phyloP scores from a whole-genome alignment of 2,329 filamentous ascomycete genomes.

The Fusarium papillatum region DNA sequence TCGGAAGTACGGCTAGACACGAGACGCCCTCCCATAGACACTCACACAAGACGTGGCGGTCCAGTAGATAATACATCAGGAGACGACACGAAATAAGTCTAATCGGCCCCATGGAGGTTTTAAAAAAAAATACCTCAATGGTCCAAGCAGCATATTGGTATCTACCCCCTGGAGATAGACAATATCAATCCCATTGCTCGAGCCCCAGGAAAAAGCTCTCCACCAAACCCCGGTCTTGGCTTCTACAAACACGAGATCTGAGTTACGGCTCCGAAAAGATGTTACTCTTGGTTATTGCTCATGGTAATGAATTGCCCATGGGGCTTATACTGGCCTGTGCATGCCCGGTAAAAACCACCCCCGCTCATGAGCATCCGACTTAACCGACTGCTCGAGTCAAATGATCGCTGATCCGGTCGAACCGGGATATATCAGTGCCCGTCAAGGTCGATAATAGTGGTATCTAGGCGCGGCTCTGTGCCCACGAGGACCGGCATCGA shows the following conservation, averaged over 20 bases:
- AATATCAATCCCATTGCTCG: neutral
- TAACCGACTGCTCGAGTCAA: slow-evolving; percentile 36
- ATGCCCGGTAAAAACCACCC: neutral
- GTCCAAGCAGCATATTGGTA: neutral
- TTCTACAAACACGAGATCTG: neutral
- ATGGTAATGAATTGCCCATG: neutral
- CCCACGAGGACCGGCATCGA: slow-evolving; percentile 31
- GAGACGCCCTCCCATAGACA: neutral
- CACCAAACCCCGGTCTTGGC: slow-evolving; percentile 18
- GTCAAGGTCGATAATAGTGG: too few relatives aligned
- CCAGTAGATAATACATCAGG: neutral
- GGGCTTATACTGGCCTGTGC: slow-evolving; percentile 31
- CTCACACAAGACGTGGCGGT: neutral
- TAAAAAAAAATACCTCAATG: neutral
- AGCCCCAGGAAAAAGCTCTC: neutral
- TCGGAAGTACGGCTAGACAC: slow-evolving; percentile 4
- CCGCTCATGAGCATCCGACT: slow-evolving; percentile 33
- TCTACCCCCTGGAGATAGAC: neutral
- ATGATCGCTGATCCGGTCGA: slow-evolving; percentile 10
- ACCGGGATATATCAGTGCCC: slow-evolving; percentile 7
- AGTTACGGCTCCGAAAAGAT: neutral
- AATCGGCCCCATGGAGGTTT: slow-evolving; percentile 2
- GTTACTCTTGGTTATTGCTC: slow-evolving; percentile 30
- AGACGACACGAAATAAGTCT: neutral
- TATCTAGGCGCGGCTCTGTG: slow-evolving; percentile 4